Evolutionary conservation across 306 rosid genomes (phyloP), one percentile per base, ranked within the genome.

Genomic region (Hippophae tibetana): DNA sequence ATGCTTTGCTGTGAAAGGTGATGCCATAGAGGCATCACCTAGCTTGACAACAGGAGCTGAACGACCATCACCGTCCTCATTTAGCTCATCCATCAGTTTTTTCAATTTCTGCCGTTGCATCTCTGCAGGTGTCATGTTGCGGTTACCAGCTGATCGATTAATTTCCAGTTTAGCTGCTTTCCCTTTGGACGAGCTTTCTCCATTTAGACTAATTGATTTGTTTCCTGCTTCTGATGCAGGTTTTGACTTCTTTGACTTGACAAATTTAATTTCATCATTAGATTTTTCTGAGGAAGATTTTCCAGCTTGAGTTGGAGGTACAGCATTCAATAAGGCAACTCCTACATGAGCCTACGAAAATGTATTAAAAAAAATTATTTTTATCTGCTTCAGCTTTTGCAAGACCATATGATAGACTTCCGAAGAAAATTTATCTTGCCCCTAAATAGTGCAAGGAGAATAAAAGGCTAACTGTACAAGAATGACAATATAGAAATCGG

Each of bases 21-120:
- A 93, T 60, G 99, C 99, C 99, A 93, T 93, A 60, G 99, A 93
- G 58, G 99, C 99, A 69, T 93, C 99, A 23, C 99, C 99, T 60
- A 93, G 99, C 84, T 84, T 88, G 72, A 93, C 99, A 51, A 86
- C 13, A 10, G 99, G 94, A 13, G 92, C 84, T 44, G 85, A 63
- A 6, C 92, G 96, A 18, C 96, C 94, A 77, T 88, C 99, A 5
- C 96, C 89, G 42, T 84, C 99, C 78, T 93, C 99, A 58, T 93
- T 93, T 74, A 93, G 79, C 60, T 88, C 99, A 61, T 88, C 99
- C 74, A 93, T 75, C 74, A 88, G 52, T 71, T 86, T 93, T 90
- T 93, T 88, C 54, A 93, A 93, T 80, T 82, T 93, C 63, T 93
- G 88, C 6, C 73, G 80, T 69, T 84, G 87, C 74, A 79, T 46